Evolutionary conservation across 2,329 filamentous ascomycete genomes (phyloP).

Genomic region (Fusarium oxysporum): DNA sequence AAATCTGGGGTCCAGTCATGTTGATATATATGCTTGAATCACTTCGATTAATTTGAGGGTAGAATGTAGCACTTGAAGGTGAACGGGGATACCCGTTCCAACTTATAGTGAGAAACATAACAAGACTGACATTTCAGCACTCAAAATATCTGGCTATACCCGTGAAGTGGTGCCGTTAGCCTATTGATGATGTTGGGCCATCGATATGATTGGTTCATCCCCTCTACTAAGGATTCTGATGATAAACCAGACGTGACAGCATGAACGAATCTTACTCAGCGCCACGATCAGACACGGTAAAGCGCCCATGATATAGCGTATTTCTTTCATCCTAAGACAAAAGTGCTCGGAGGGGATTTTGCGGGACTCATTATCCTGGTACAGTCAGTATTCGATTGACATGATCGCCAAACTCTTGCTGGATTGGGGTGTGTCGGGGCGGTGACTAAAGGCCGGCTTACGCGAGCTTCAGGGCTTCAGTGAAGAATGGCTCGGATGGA

Average conservation of each 20-base stretch:
- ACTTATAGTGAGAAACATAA: background rate
- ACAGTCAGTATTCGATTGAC: background rate
- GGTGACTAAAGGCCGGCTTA: background rate
- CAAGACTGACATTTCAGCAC: background rate
- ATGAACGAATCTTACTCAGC: conserved; percentile 4
- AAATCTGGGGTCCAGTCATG: background rate
- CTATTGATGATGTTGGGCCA: background rate
- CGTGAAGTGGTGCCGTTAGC: background rate
- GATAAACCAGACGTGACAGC: background rate
- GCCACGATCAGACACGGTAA: background rate
- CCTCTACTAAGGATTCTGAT: background rate
- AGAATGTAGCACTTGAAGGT: too few relatives aligned
- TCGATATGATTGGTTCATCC: background rate
- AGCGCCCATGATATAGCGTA: background rate
- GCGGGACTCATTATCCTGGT: accelerated
- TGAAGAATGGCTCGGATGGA: background rate
- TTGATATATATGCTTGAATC: background rate
- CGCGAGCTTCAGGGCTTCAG: background rate
- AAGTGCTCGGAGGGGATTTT: background rate
- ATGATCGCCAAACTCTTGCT: background rate
- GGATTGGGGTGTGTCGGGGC: background rate
- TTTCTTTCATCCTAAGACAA: background rate
- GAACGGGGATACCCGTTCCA: too few relatives aligned
- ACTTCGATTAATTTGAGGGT: too few relatives aligned
- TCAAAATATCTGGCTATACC: background rate